Base-by-base conservation (phyloP, 108 stramenopile genomes). In the Nannochloropsis gaditana region DNA sequence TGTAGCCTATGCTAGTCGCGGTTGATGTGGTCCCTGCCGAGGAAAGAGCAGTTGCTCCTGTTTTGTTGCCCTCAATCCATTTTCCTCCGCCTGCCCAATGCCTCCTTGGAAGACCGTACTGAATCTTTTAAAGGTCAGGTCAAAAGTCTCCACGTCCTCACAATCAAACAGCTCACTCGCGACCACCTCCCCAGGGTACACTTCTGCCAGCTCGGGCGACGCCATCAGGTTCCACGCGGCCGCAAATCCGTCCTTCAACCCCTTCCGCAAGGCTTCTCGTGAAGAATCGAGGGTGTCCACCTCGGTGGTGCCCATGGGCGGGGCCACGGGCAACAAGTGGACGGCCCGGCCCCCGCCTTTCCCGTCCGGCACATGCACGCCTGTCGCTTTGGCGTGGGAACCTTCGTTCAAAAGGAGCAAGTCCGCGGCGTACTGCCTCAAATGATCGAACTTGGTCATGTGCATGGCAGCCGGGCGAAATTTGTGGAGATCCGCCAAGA, bases 391-490 rank as follows among this genome's bases (percentile, higher is more conserved):
- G 80, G 87, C 31, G 42, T 90, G 81, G 43, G 94, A 93, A 8
- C 84, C 90, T 84, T 85, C 82, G 82, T 95, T 96, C 44, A 97
- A 83, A 31, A 91, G 87, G 21, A 97, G 83, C 42, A 96, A 92
- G 44, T 94, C 92, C 86, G 94, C 92, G 2, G 95, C 95, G 85
- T 97, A 97, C 3, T 92, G 45, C 79, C 91, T 91, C 80, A 96
- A 95, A 88, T 97, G 97, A 21, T 79, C 44, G 43, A 90, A 91
- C 89, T 91, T 93, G 4, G 89, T 89, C 85, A 95, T 92, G 73
- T 91, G 93, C 10, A 83, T 82, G 42, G 91, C 93, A 42, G 95
- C 93, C 42, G 90, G 88, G 11, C 89, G 84, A 15, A 95, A 86
- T 2, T 89, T 88, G 82, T 94, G 94, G 84, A 96, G 96, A 9